Evolutionary conservation across 75 land plant genomes (phyloP).

Genomic region (Cunninghamia lanceolata): DNA sequence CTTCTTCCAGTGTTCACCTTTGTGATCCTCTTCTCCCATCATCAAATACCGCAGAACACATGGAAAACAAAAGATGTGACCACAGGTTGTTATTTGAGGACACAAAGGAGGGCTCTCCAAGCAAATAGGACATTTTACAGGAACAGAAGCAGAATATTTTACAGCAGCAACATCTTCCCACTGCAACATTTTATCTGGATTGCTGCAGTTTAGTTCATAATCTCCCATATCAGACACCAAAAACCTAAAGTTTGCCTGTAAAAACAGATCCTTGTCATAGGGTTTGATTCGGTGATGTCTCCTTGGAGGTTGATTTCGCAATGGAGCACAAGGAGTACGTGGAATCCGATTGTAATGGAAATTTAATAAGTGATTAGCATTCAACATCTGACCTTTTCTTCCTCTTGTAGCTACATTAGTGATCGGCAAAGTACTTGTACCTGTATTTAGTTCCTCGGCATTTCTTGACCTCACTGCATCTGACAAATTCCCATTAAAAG

Average conservation of each 20-base stretch:
- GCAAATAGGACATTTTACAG: constrained; percentile 94
- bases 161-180: constrained; percentile 96
- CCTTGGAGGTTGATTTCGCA: constrained; percentile 32
- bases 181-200: constrained; percentile 94
- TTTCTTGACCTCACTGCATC: constrained; percentile 3
- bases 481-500: constrained; percentile 12
- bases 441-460: constrained; percentile 6
- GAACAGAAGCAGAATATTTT: constrained; percentile 54
- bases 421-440: constrained; percentile 17
- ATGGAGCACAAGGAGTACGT: constrained; percentile 38
- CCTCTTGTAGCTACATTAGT: constrained; percentile 19
- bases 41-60: constrained; percentile 77
- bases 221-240: constrained; percentile 76
- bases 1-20: constrained; percentile 69
- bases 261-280: constrained; percentile 88
- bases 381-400: constrained; percentile 53
- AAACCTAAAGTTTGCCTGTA: constrained; percentile 95
- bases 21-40: constrained; percentile 58
- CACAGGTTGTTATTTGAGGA: constrained; percentile 95
- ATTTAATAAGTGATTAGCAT: constrained; percentile 88
- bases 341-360: constrained; percentile 80
- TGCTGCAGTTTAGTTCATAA: constrained; percentile 49
- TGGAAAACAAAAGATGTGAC: constrained; percentile 93
- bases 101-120: constrained; percentile 83
- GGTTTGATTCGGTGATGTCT: constrained; percentile 64